phyloP scores from a whole-genome alignment of 2,329 filamentous ascomycete genomes.

The Fusarium nurragi region DNA sequence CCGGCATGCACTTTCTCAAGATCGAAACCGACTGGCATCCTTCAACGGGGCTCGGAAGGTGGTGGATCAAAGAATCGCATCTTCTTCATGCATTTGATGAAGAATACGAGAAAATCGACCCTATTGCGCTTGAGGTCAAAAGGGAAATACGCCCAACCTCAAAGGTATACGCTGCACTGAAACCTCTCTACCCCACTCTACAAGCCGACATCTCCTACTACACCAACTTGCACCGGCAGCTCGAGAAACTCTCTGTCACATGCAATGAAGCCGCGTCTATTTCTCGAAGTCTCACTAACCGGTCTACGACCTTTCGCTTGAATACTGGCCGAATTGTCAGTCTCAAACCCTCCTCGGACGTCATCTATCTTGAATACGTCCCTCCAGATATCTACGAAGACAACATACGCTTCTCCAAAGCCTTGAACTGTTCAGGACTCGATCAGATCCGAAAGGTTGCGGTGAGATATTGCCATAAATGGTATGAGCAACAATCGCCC shows the following conservation, averaged over 20 bases:
- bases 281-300: constrained; percentile 31
- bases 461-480: constrained; percentile 55
- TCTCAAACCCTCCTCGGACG: constrained; percentile 44
- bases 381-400: constrained; percentile 43
- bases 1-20: constrained; percentile 51
- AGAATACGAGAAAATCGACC: constrained; percentile 33
- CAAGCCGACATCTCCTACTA: constrained; percentile 50
- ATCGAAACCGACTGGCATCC: constrained; percentile 36
- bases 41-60: constrained; percentile 30
- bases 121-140: constrained; percentile 39
- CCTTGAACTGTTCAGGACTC: constrained; percentile 44
- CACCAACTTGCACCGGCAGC: constrained; percentile 42
- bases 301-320: constrained; percentile 40
- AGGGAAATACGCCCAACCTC: constrained; percentile 33
- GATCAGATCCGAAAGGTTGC: constrained; percentile 52
- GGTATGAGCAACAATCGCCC: constrained; percentile 47
- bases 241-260: constrained; percentile 41
- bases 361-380: constrained; percentile 51
- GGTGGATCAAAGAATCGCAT: constrained; percentile 31
- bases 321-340: constrained; percentile 44
- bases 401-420: constrained; percentile 41
- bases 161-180: constrained; percentile 32
- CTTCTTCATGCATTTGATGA: constrained; percentile 10
- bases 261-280: constrained; percentile 44
- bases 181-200: constrained; percentile 42